Percentiles rank a stretch among this genome's conserved stretches.
Evolutionary conservation across 345 rosid species (phyloP).

Genomic region (Cochlearia excelsa): DNA sequence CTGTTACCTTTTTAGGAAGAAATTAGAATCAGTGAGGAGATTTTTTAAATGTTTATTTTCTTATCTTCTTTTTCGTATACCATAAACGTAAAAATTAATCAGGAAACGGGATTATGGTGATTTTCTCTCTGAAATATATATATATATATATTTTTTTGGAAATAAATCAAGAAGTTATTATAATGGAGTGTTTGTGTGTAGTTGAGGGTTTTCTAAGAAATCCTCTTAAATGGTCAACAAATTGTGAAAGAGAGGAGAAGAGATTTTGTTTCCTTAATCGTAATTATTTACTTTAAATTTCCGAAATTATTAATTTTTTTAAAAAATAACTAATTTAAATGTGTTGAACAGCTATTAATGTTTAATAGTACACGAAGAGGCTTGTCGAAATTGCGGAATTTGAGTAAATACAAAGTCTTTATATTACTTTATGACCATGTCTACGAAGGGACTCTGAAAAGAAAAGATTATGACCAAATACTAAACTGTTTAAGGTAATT

Average conservation of each 20-base stretch:
- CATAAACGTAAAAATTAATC: constrained; percentile 13
- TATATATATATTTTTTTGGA: background rate
- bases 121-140: background rate
- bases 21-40: constrained; percentile 20
- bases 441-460: background rate
- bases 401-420: background rate
- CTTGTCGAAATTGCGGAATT: constrained; percentile 6
- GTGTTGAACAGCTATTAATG: constrained; percentile 24
- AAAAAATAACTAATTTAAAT: background rate
- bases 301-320: background rate
- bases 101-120: background rate
- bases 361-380: constrained; percentile 3
- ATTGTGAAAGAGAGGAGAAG: constrained; percentile 2
- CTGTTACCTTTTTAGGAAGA: constrained; percentile 13
- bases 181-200: background rate
- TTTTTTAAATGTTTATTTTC: constrained; percentile 11
- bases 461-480: background rate
- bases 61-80: constrained; percentile 3
- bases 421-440: constrained; percentile 1
- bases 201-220: constrained; percentile 22
- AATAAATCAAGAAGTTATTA: background rate
- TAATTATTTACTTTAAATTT: background rate
- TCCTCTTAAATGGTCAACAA: constrained; percentile 26
- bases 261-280: constrained; percentile 27
- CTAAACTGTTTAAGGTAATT: too few species aligned